A percentile compares a stretch with the other conserved stretches of the same genome.
These are phyloP conservation scores for Stachybotrys echinatus DNA, from an alignment of 2,329 filamentous ascomycete species.

Conservation along the genomic window DNA sequence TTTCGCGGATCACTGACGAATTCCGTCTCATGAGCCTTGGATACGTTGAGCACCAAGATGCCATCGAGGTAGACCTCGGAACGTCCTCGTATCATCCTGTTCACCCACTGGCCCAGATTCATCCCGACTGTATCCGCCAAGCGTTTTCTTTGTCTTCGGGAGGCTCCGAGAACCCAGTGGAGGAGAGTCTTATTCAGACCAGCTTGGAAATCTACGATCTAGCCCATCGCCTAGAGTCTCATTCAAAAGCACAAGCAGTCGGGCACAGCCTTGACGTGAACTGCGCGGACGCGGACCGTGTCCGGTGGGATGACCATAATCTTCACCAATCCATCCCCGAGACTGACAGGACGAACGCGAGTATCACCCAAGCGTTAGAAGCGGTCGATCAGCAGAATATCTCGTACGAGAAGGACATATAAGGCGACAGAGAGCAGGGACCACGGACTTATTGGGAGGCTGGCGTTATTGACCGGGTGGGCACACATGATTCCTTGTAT, in stretches of 20 bases:
- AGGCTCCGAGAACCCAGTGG: background rate
- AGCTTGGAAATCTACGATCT: background rate
- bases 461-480: too few species aligned
- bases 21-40: too few species aligned
- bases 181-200: background rate
- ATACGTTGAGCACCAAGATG: background rate
- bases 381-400: background rate
- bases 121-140: background rate
- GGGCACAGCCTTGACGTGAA: too few species aligned
- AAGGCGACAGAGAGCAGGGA: too few species aligned
- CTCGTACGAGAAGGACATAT: background rate
- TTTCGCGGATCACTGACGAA: too few species aligned
- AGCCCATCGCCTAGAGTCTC: too few species aligned
- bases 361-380: background rate
- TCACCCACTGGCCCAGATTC: background rate
- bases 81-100: background rate
- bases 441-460: too few species aligned
- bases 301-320: too few species aligned
- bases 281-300: too few species aligned
- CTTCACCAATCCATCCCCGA: background rate
- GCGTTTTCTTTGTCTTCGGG: background rate
- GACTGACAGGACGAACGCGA: background rate
- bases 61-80: too few species aligned
- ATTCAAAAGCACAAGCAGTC: too few species aligned
- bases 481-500: too few species aligned